Base-by-base conservation (phyloP, 108 stramenopile species). In the Asterionellopsis glacialis region DNA sequence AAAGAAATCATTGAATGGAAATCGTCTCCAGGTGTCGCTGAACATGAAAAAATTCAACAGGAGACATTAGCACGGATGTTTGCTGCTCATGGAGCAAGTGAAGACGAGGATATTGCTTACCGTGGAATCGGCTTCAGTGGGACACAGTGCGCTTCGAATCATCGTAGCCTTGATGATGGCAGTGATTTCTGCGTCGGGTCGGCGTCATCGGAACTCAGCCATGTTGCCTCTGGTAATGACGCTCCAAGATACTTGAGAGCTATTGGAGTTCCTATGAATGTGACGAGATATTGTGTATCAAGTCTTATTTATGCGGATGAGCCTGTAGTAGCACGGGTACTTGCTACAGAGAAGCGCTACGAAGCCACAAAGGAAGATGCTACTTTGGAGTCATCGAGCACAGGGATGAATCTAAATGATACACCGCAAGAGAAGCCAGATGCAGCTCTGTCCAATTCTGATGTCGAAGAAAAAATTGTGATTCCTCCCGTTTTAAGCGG, bases 241-340 rank as follows among this genome's bases (percentile, higher is more conserved):
- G 79, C 85, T 52, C 82, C 89, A 16, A 77, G 90, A 22, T 91
- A 84, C 57, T 73, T 85, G 41, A 67, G 90, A 13, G 86, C 80
- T 23, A 57, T 83, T n/a, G 73, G 79, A 38, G 90, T 91, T 25
- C 90, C 90, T 11, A 76, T 91, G 67, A 77, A 85, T 57, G 28
- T 91, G 11, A 87, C 85, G 16, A 72, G 86, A 25, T 88, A 79
- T 67, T 82, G 80, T 11, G 64, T 91, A 26, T 67, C 67, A n/a
- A 82, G 77, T 21, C 64, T 91, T 41, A 77, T 78, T 16, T 68
- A 87, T 39, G 86, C 86, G n/a, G 83, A 88, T 41, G 66, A 63
- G 11, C 45, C 63, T 15, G 72, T 69, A 33, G 70, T 86, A 16
- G 65, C 79, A 11, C 41, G 56, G 10, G 41, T 90, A 41, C 39